Evolutionary conservation across 1,139 yeast species (phyloP), one percentile per base, ranked within the genome.

Genomic region (Scheffersomyces insectosa): DNA sequence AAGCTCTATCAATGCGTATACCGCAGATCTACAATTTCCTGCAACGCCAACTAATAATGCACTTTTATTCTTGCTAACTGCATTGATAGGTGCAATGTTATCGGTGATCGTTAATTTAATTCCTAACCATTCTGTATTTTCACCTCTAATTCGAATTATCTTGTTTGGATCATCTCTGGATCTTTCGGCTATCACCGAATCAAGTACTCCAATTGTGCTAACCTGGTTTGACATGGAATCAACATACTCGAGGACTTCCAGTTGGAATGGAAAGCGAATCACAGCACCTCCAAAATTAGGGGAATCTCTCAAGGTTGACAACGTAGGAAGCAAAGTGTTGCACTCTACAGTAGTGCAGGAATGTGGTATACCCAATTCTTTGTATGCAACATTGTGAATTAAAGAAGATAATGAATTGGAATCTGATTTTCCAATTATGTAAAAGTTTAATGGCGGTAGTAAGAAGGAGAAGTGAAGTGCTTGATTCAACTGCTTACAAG

Each of bases 81-180:
- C 46, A 42, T 53, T 53, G 15, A 52, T 52, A 4, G 56, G 54
- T 3, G 55, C 48, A 14, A 45, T 38, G 20, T 48, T 42, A 9
- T 41, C 43, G 28, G 36, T 35, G 25, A 45, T 36, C 4, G 45
- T 39, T 12, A 40, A 33, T 11, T 47, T 40, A 14, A 53, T 41
- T 12, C 49, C 55, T 23, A 48, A 37, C 55, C 57, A 52, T 39
- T 52, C 56, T 11, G 51, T 50, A 34, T 53, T 53, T 33, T 52
- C 52, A 11, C 54, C 57, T 15, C 47, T 38, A 6, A 41, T 41
- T 7, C 41, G 33, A 3, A 38, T 20, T 5, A 48, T 38, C 32
- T 46, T 38, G 30, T 47, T 38, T 11, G 56, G 55, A 23, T 48
- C 41, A 7, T 41, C 41, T 12, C 34, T 33, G n/a, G 38, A 27